Evolutionary conservation across 2,329 filamentous ascomycete species (phyloP), one percentile per base, ranked within the genome.

Genomic region (Thielaviopsis euricoi): DNA sequence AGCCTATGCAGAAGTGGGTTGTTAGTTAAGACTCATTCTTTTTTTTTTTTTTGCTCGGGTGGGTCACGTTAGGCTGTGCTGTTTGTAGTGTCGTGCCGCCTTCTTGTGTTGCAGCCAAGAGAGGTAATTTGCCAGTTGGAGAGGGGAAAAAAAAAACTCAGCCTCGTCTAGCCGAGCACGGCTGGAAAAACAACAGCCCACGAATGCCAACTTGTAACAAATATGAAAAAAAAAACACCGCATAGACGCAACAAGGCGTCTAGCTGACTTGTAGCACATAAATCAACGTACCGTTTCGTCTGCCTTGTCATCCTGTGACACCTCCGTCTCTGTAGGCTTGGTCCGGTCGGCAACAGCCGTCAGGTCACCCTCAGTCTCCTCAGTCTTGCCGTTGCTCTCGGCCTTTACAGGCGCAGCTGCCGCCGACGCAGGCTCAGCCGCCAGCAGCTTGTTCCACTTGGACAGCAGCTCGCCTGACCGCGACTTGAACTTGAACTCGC

Each of bases 401-500:
- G 68, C 67, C 65, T 77, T 78, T 53, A 70, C 69, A 60, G 77
- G 74, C 2, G 77, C 71, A 21, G 74, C 74, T 61, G 78, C 77
- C 7, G 62, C 62, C 33, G 69, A 62, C 15, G 69, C 63, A 29
- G 72, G 70, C 52, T 85, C 84, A 17, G 72, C 74, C 37, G 80
- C 80, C n/a, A 97, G 76, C 40, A 89, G 78, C 69, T 86, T 85
- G 69, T 86, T 94, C 93, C 93, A 98, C 70, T 85, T 86, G 63
- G 85, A 82, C n/a, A 97, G 75, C 53, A 98, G 77, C 6, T 79
- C 76, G 63, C 86, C 79, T 40, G 89, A 90, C 55, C 93, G 85
- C 63, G 83, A 76, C 74, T 93, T 94, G 80, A 98, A 96, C 58
- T 86, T 74, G 70, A 85, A 94, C 63, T 95, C 87, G 40, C 90